Evolutionary conservation across 371 early-diverging fungal species (phyloP).

Genomic region (Nosema muscidifuracis): DNA sequence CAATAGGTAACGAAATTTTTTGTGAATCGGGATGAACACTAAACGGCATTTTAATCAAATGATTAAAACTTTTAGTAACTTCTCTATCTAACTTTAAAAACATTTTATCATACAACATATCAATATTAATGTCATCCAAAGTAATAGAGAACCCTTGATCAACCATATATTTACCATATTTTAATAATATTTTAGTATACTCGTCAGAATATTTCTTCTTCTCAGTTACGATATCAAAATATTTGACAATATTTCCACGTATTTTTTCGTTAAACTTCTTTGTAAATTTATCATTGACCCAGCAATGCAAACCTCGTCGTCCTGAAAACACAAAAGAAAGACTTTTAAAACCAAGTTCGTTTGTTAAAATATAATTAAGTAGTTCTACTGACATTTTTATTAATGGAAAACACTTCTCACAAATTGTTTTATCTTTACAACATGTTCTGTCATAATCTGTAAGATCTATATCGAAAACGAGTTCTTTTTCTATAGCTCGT

Average conservation of each 20-base stretch:
- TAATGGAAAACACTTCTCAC: slow-evolving; percentile 80
- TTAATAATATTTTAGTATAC: slow-evolving; percentile 44
- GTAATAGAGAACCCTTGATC: background rate
- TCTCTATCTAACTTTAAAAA: slow-evolving; percentile 79
- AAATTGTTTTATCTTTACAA: slow-evolving; percentile 73
- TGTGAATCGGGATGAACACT: slow-evolving; percentile 76
- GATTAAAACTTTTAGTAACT: slow-evolving; percentile 79
- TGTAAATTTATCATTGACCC: slow-evolving; percentile 85
- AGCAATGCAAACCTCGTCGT: slow-evolving; percentile 95
- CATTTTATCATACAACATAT: slow-evolving; percentile 67
- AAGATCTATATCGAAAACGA: slow-evolving; percentile 99
- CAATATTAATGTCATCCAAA: background rate
- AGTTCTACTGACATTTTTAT: slow-evolving; percentile 82
- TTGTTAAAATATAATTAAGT: slow-evolving; percentile 66
- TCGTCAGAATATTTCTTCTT: slow-evolving; percentile 13
- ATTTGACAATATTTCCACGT: slow-evolving; percentile 74
- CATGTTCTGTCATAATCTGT: slow-evolving; percentile 94
- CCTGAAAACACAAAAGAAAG: slow-evolving; percentile 91
- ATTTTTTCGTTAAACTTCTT: slow-evolving; percentile 69
- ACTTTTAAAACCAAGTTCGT: slow-evolving; percentile 88
- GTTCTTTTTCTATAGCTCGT: slow-evolving; percentile 73
- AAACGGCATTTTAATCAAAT: slow-evolving; percentile 94
- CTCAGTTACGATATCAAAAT: slow-evolving; percentile 57
- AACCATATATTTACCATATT: slow-evolving; percentile 19
- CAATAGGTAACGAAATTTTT: slow-evolving; percentile 76